Evolutionary conservation across 1,284 basidiomycete species (phyloP).

Genomic region (Ganoderma multipileum): DNA sequence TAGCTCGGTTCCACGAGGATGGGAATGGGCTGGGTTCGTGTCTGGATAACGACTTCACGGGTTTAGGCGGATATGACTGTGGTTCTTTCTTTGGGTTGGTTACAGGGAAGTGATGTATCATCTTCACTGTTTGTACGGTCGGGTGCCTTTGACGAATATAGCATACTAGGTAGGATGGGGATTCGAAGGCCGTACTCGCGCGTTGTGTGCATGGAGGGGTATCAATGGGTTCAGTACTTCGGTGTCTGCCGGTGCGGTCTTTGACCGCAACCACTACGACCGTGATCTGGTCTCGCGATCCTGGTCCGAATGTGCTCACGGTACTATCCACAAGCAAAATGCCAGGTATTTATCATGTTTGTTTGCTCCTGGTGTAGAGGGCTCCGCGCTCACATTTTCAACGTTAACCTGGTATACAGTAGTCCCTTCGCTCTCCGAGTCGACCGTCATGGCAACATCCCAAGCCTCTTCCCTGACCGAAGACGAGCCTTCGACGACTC

Average conservation of each 20-base stretch:
- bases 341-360: too few relatives aligned
- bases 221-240: neutral
- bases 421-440: too few relatives aligned
- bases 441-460: neutral
- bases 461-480: neutral
- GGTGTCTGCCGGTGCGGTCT: neutral
- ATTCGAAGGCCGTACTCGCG: conserved; percentile 1
- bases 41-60: neutral
- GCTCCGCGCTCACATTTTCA: too few relatives aligned
- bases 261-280: neutral
- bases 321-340: too few relatives aligned
- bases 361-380: too few relatives aligned
- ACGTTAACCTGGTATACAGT: too few relatives aligned
- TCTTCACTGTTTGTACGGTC: neutral
- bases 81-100: neutral
- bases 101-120: neutral
- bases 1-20: neutral
- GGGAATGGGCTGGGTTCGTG: neutral
- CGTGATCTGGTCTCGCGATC: too few relatives aligned
- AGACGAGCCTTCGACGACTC: neutral
- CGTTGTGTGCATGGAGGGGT: neutral
- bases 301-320: too few relatives aligned
- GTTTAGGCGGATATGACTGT: neutral
- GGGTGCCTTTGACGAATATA: neutral
- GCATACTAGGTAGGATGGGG: neutral